Evolutionary conservation across 495 filamentous ascomycete species (phyloP).

Genomic region (Choiromyces venosus): DNA sequence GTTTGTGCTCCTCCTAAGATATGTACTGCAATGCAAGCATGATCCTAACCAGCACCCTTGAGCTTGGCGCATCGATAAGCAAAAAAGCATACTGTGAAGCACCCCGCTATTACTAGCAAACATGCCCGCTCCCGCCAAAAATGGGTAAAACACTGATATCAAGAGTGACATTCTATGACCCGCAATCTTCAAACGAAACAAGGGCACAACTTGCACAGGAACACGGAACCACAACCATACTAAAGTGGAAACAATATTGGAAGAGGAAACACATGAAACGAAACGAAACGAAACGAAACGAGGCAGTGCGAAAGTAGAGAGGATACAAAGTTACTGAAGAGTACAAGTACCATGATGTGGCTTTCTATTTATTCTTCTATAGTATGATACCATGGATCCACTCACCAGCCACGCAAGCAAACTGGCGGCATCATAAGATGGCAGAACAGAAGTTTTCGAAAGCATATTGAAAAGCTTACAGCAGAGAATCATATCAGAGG

Average conservation of each 20-base stretch:
- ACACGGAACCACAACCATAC: not conserved
- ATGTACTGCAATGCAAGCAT: no score
- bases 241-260: not conserved
- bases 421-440: not conserved
- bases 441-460: not conserved
- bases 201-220: not conserved
- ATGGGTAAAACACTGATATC: not conserved
- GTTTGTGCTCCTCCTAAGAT: no score
- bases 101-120: not conserved
- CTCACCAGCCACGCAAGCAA: not conserved
- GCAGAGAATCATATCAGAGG: not conserved
- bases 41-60: no score
- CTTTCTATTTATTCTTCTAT: not conserved
- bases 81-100: not conserved
- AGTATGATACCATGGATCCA: not conserved
- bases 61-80: no score
- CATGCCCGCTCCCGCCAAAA: no score
- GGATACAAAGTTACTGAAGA: no score
- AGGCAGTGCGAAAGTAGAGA: no score
- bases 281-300: no score
- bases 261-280: not conserved
- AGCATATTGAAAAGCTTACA: not conserved
- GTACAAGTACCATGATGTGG: not conserved
- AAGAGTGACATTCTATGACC: not conserved
- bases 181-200: not conserved